phyloP scores from a whole-genome alignment of 2,329 filamentous ascomycete genomes.

The Phaeosphaeria sp. region DNA sequence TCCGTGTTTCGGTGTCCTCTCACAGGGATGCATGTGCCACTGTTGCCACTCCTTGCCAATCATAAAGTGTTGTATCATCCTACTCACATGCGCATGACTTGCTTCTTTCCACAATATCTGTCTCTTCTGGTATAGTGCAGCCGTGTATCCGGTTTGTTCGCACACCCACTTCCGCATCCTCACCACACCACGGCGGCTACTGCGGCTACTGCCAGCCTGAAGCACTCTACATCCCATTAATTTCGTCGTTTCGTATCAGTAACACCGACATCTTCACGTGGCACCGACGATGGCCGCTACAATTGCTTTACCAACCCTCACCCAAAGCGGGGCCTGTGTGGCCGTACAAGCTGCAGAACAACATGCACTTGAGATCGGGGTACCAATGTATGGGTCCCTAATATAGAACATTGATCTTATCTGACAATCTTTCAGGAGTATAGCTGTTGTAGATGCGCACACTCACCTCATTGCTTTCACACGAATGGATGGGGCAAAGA shows the following conservation, averaged over 20 bases:
- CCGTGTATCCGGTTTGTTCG: not conserved
- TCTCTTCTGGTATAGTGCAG: constrained; percentile 5
- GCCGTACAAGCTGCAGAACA: constrained; percentile 29
- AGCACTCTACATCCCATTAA: not conserved
- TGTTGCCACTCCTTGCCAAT: constrained; percentile 4
- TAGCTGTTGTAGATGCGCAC: constrained; percentile 10
- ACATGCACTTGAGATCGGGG: constrained; percentile 25
- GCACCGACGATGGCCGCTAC: constrained; percentile 7
- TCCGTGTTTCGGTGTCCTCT: not conserved
- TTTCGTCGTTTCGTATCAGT: not conserved
- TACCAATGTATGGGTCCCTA: constrained; percentile 33
- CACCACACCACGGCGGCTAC: not conserved
- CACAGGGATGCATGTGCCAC: not conserved
- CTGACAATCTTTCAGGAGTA: constrained; percentile 1
- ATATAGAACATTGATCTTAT: not conserved
- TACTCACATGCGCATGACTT: not conserved
- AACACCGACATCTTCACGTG: constrained; percentile 1
- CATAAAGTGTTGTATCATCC: constrained; percentile 6
- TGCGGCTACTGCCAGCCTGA: not conserved
- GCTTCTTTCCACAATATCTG: not conserved
- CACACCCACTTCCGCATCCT: not conserved
- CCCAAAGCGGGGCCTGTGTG: constrained; percentile 27
- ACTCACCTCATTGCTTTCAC: constrained; percentile 53
- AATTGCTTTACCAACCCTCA: constrained; percentile 22
- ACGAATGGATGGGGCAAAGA: constrained; percentile 55